Evolutionary conservation across 176 grass and related monocot species (phyloP).

Genomic region (Avena sativa): DNA sequence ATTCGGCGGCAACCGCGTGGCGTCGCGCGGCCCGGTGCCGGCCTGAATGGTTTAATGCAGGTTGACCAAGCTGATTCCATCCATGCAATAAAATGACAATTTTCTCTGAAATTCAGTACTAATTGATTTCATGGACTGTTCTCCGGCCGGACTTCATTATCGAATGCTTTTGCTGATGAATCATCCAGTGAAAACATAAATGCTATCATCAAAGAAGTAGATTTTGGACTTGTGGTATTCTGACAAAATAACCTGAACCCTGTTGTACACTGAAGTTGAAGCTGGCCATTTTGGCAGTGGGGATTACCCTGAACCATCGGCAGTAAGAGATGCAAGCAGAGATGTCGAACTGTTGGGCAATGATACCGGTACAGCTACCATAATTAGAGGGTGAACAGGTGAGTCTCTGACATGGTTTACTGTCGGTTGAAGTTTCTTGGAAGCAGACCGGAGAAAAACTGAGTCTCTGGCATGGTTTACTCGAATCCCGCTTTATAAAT

Average conservation of each 20-base stretch:
- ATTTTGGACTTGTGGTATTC: neutral
- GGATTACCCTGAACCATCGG: too few relatives aligned
- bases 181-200: neutral
- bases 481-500: too few relatives aligned
- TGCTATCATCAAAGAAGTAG: neutral
- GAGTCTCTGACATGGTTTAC: too few relatives aligned
- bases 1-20: neutral
- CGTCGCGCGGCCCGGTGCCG: neutral
- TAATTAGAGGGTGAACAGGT: too few relatives aligned
- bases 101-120: neutral
- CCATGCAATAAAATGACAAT: neutral
- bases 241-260: neutral
- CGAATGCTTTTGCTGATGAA: neutral
- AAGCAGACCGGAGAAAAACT: too few relatives aligned
- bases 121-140: neutral
- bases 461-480: too few relatives aligned
- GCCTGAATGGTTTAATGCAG: neutral
- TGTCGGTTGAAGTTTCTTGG: too few relatives aligned
- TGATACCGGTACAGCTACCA: too few relatives aligned
- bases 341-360: too few relatives aligned
- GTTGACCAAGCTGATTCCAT: neutral
- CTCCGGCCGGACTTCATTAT: neutral
- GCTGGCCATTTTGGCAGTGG: too few relatives aligned
- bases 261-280: neutral
- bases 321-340: too few relatives aligned